Evolutionary conservation across 1,139 yeast genomes (phyloP), one percentile per base, ranked within the genome.

Genomic region (Hanseniaspora gamundiae): DNA sequence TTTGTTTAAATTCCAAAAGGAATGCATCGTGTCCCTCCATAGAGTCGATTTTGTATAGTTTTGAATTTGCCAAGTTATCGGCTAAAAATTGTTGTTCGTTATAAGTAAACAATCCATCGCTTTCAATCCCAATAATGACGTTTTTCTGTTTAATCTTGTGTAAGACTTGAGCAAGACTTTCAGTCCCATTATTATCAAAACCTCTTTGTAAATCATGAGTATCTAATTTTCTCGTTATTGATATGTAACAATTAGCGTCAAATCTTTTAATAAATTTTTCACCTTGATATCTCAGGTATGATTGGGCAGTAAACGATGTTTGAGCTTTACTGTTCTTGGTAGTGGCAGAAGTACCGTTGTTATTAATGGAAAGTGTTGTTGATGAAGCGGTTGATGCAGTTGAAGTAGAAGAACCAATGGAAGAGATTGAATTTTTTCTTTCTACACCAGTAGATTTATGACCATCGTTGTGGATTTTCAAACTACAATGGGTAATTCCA

Each of bases 1-100:
- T 86, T 45, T 79, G 76, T 43, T 78, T 82, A 62, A 91, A 91
- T 61, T 91, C 98, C 42, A 91, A 69, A 49, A 91, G 67, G 58
- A 91, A 91, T 2, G 98, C 98, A 67, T 91, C 98, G 59, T 91
- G 98, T 16, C 98, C 98, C 57, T 91, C 98, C n/a, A 93, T 94
- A 1, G 96, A 86, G 50, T 81, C 77, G 42, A 91, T 79, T 54
- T 76, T 76, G 51, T 78, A 78, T 50, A 91, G 68, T 6, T 55
- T 61, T 2, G 94, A 72, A 52, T 81, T 71, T 5, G 93, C 93
- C 47, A 91, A 74, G 58, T 78, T 68, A 39, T 76, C 73, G 1
- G 94, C 94, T 44, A 91, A 69, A 45, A 80, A 73, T 54, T 84
- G 86, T 62, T 91, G 98, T 62, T 91, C 98, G 17, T 87, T 75